Percentiles rank a stretch among this genome's conserved stretches.
These are phyloP conservation scores for Phycomyces nitens DNA, from an alignment of 192 early-diverging fungal species.

Conservation along the genomic window DNA sequence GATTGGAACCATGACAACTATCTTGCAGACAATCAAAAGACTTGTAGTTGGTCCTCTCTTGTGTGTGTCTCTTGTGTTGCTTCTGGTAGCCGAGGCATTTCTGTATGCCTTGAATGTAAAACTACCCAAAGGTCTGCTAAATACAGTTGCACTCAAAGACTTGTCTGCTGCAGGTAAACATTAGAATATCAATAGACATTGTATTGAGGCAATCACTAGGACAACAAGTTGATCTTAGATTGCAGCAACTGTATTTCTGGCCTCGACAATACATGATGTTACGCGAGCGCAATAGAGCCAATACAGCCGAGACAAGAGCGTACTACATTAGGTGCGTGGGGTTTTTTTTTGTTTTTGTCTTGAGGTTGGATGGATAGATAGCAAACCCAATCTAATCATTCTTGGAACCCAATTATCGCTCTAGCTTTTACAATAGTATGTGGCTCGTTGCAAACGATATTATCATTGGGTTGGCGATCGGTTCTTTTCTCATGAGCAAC, in stretches of 20 bases:
- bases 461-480: slow-evolving; percentile 79
- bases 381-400: not conserved
- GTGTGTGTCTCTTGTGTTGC: slow-evolving; percentile 42
- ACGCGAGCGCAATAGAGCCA: slow-evolving; percentile 52
- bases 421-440: slow-evolving; percentile 92
- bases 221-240: slow-evolving; percentile 84
- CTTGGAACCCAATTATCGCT: no score
- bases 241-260: slow-evolving; percentile 85
- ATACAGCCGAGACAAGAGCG: slow-evolving; percentile 57
- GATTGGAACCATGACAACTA: slow-evolving; percentile 1
- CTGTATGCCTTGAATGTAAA: slow-evolving; percentile 58
- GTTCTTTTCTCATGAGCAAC: slow-evolving; percentile 66
- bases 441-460: slow-evolving; percentile 95
- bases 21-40: not conserved
- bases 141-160: slow-evolving; percentile 70
- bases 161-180: slow-evolving; percentile 56
- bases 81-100: slow-evolving; percentile 50
- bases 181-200: no score
- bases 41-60: slow-evolving; percentile 38
- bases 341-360: slow-evolving; percentile 26
- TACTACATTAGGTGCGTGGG: slow-evolving; percentile 72
- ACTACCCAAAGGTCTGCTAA: slow-evolving; percentile 55
- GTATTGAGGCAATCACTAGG: no score
- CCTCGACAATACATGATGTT: slow-evolving; percentile 77
- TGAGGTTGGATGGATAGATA: slow-evolving; percentile 34